A percentile compares a stretch with the other conserved stretches of the same genome.
phyloP scores from a whole-genome alignment of 495 filamentous ascomycete species.

The Evernia prunastri region DNA sequence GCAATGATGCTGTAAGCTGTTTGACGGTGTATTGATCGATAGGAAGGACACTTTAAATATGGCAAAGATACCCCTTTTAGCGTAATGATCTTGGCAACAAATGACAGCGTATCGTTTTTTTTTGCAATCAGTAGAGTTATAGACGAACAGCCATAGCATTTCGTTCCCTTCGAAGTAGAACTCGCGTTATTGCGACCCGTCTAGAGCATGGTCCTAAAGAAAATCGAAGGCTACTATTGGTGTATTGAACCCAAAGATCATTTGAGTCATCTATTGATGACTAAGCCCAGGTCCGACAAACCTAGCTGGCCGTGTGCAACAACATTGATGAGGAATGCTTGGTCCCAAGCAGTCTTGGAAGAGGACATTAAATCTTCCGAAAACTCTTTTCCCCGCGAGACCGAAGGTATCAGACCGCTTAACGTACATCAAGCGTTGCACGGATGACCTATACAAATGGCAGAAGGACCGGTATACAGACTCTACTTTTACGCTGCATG shows the following conservation, averaged over 20 bases:
- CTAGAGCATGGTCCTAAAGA: not conserved
- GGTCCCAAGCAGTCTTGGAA: slow-evolving; percentile 11
- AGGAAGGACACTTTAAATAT: not conserved
- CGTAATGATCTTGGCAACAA: not conserved
- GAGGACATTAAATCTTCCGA: slow-evolving; percentile 51
- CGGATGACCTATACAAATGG: slow-evolving; percentile 86
- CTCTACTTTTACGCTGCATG: slow-evolving; percentile 73
- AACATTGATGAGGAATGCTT: slow-evolving; percentile 5
- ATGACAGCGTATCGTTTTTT: not conserved
- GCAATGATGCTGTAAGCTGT: slow-evolving; percentile 82
- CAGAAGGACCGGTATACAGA: slow-evolving; percentile 58
- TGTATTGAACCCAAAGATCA: not conserved
- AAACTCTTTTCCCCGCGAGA: slow-evolving; percentile 52
- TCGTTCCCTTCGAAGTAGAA: no score
- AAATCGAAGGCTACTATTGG: no score
- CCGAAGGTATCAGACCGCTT: slow-evolving; percentile 44
- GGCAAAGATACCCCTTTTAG: not conserved
- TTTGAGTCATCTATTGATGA: slow-evolving; percentile 3
- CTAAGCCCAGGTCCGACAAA: not conserved
- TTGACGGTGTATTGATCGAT: slow-evolving; percentile 71
- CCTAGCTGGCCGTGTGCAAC: not conserved
- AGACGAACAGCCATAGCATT: not conserved
- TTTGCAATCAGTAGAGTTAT: no score
- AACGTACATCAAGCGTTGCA: slow-evolving; percentile 67
- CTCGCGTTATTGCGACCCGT: no score